phyloP scores from a whole-genome alignment of 73 alveolate genomes.

The Paramecium primaurelia region DNA sequence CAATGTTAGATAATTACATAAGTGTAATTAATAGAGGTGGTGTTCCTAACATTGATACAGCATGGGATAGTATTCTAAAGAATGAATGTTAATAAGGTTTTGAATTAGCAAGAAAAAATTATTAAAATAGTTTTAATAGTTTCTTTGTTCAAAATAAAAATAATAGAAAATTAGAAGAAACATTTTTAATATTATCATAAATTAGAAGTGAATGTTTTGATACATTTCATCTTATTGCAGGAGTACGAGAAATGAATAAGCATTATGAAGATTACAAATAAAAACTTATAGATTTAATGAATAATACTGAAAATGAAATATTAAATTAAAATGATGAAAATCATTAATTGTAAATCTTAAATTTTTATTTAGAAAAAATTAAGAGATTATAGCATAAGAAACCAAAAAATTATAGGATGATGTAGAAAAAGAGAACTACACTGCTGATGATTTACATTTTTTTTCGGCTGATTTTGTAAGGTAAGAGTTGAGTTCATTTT shows the following conservation, averaged over 20 bases:
- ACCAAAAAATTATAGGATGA: neutral
- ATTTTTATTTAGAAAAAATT: neutral
- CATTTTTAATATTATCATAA: neutral
- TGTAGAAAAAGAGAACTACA: neutral
- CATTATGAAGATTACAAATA: neutral
- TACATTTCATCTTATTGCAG: slow-evolving; percentile 16
- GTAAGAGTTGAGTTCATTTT: neutral
- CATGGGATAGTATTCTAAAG: neutral
- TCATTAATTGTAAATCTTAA: neutral
- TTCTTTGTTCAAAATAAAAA: neutral
- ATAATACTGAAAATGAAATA: neutral
- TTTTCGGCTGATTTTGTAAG: neutral
- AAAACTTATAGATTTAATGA: slow-evolving; percentile 14
- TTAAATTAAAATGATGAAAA: slow-evolving; percentile 15
- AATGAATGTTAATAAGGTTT: neutral
- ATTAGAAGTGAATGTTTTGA: neutral
- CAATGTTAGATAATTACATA: slow-evolving; percentile 21
- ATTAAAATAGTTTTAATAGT: neutral
- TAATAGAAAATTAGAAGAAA: neutral
- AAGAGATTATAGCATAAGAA: neutral
- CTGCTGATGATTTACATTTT: neutral
- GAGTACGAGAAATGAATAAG: slow-evolving; percentile 45
- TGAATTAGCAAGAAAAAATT: neutral
- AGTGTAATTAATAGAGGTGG: slow-evolving; percentile 18
- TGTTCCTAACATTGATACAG: slow-evolving; percentile 29